Conservation (phyloP, 768 basidiomycete species). For the Gelatoporia subvermispora region DNA sequence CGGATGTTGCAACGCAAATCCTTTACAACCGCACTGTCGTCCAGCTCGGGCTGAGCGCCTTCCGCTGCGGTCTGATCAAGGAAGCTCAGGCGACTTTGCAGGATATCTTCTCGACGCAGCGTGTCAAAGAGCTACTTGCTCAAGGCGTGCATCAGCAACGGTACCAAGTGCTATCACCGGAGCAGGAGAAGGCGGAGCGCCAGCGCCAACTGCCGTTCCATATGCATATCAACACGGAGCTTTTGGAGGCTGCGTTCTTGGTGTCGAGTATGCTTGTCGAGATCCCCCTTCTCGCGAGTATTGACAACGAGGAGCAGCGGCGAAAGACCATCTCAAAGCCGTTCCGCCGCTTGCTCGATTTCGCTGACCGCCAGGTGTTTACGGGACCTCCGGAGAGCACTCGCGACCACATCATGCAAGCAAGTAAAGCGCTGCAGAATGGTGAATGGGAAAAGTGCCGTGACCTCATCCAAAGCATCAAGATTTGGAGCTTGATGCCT, state of each 20-base stretch:
- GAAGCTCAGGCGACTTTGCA: slow-evolving; percentile 90
- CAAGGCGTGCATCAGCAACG: slow-evolving; percentile 94
- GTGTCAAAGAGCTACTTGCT: slow-evolving; percentile 94
- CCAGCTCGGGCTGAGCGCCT: slow-evolving; percentile 94
- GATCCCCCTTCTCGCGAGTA: slow-evolving; percentile 90
- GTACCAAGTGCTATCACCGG: slow-evolving; percentile 80
- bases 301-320: slow-evolving; percentile 90
- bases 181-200: slow-evolving; percentile 96
- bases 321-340: slow-evolving; percentile 94
- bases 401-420: slow-evolving; percentile 98
- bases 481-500: slow-evolving; percentile 97
- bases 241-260: slow-evolving; percentile 95
- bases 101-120: slow-evolving; percentile 94
- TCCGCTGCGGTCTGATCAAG: slow-evolving; percentile 90
- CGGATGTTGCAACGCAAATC: slow-evolving; percentile 96
- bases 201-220: slow-evolving; percentile 97
- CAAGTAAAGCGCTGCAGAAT: slow-evolving; percentile 91
- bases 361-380: slow-evolving; percentile 96
- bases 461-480: slow-evolving; percentile 92
- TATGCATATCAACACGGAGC: slow-evolving; percentile 98
- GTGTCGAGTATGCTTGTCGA: slow-evolving; percentile 99
- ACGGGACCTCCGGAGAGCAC: slow-evolving; percentile 99
- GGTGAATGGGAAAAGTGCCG: slow-evolving; percentile 97
- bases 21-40: slow-evolving; percentile 97
- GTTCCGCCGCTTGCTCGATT: slow-evolving; percentile 91